Evolutionary conservation across 768 basidiomycete genomes (phyloP), one percentile per base, ranked within the genome.

Genomic region (Paxillus ammoniavirescens): DNA sequence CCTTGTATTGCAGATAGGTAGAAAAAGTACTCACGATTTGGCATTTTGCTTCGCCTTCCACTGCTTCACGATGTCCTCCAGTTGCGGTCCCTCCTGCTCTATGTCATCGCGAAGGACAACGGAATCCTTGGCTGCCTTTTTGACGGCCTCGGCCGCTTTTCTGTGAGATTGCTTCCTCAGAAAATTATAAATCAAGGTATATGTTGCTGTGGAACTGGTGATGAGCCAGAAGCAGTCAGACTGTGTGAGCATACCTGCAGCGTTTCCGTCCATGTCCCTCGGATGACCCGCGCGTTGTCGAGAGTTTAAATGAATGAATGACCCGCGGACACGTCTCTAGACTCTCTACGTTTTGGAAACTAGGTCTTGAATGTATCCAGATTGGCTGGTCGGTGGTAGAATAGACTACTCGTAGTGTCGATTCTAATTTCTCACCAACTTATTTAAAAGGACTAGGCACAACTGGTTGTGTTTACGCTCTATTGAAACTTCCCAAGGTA

Each of bases 101-200:
- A 78, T 61, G 36, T 75, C 77, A 52, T 87, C 84, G 56, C 84
- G 82, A 23, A 91, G 72, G 12, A 83, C 70, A 38, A 87, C 80
- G 14, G 81, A 63, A 45, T 78, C 75, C 67, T 82, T 84, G 18
- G 81, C 89, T 23, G 87, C 88, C 59, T 86, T 89, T 72, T 82
- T 89, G 47, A 93, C 73, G 1, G 86, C 84, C 53, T 79, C 74
- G 8, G 91, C 91, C 8, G 83, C 87, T 61, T 90, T 90, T 30
- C 66, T 65, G 67, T 92, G 87, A 0, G 80, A 77, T 44, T 78
- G 82, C 63, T 83, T 80, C 53, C 69, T 74, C 36, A 94, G 76
- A 71, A 93, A 94, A 8, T 82, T 73, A 63, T 91, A 80, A 53
- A 94, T 83, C 47, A 91, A 72, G 60, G 82, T 79, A 75, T 92